Evolutionary conservation across 179 eudicot genomes (phyloP), one percentile per base, ranked within the genome.

Genomic region (Beta corolliflora): DNA sequence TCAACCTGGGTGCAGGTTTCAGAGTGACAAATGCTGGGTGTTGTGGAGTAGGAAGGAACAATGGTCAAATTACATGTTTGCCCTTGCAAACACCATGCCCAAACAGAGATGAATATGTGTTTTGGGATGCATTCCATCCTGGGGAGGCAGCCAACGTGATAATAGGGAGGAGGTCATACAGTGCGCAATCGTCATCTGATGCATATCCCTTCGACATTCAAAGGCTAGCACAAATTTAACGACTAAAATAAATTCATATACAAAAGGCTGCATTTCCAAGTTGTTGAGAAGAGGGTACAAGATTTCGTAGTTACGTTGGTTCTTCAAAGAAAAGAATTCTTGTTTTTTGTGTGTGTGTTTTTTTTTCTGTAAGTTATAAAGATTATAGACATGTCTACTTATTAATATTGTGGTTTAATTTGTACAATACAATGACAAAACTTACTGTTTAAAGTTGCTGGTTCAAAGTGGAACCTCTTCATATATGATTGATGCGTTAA

Each of bases 41-140:
- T 23, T 85, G 87, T 65, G 87, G 87, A 79, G 71, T 85, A 41
- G 87, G 87, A 7, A 82, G 77, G 65, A 85, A 85, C 83, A 85
- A 75, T 50, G 87, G 87, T 4, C 87, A 85, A 76, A 74, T 87
- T 45, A 85, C 81, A 69, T 87, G 89, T 75, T 59, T 82, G 55
- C 87, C 89, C 45, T 65, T 82, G 1, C 83, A 80, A 76, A 64
- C 75, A 73, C 83, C 85, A 11, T 87, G 89, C 71, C 3, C 15
- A 1, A 77, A 87, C 76, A 84, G 89, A 65, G 56, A 84, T 9
- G 75, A 70, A 13, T 63, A 73, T 31, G 14, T 84, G 46, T 87
- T 84, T 67, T 87, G 89, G 89, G 89, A 87, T 71, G 85, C 86
- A 21, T 85, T 83, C 45, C 89, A 87, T 56, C 89, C 87, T 0